Conservation (phyloP, 2,329 filamentous ascomycete genomes). For the Bretziella fagacearum region DNA sequence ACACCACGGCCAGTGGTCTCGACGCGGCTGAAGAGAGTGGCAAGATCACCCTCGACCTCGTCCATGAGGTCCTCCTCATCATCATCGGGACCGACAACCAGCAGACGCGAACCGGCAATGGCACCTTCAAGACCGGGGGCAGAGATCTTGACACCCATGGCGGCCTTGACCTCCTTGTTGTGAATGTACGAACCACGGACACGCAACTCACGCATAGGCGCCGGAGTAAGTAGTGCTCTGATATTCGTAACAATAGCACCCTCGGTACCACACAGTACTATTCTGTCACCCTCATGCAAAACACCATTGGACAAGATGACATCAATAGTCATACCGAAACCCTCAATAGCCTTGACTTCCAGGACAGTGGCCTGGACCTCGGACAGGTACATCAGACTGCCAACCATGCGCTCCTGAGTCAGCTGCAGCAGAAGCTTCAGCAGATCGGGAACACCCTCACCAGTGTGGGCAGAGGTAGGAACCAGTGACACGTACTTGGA, state of each 20-base stretch:
- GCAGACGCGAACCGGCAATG: slow-evolving; percentile 85
- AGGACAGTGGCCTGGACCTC: slow-evolving; percentile 96
- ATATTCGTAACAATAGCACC: slow-evolving; percentile 92
- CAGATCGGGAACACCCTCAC: slow-evolving; percentile 97
- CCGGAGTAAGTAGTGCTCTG: slow-evolving; percentile 80
- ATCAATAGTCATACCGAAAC: slow-evolving; percentile 96
- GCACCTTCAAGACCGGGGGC: slow-evolving; percentile 90
- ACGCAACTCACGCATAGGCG: slow-evolving; percentile 81
- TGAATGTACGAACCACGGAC: slow-evolving; percentile 94
- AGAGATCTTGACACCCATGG: slow-evolving; percentile 96
- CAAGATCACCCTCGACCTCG: slow-evolving; percentile 89
- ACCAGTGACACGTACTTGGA: slow-evolving; percentile 86
- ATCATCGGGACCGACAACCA: slow-evolving; percentile 87
- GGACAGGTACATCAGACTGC: slow-evolving; percentile 92
- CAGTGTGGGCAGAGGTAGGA: slow-evolving; percentile 94
- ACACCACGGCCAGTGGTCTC: slow-evolving; percentile 88
- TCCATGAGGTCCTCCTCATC: slow-evolving; percentile 95
- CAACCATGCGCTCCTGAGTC: slow-evolving; percentile 94
- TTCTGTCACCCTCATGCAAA: slow-evolving; percentile 79
- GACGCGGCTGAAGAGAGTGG: slow-evolving; percentile 77
- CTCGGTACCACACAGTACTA: slow-evolving; percentile 92
- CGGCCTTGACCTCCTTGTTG: slow-evolving; percentile 98
- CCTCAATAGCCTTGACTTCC: slow-evolving; percentile 97
- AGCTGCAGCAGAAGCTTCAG: slow-evolving; percentile 83
- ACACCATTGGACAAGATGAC: slow-evolving; percentile 94